Evolutionary conservation across 2,329 filamentous ascomycete species (phyloP), one percentile per base, ranked within the genome.

Genomic region (Aspergillus sp.): DNA sequence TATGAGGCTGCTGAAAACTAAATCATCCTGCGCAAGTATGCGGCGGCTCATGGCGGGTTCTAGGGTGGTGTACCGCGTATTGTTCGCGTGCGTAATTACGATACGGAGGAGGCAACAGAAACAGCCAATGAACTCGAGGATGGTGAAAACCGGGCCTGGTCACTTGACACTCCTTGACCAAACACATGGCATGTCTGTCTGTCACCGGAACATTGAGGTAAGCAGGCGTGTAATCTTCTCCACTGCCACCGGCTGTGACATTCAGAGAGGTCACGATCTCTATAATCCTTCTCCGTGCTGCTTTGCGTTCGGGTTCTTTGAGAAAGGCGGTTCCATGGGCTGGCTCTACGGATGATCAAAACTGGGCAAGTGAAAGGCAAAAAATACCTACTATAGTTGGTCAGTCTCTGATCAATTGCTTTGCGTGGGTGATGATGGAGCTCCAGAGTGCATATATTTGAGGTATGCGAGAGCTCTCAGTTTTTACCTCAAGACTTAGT

Each of bases 61-160:
- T 37, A 6, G 43, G 46, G 43, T 53, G 47, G 12, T 37, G 35
- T 48, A 35, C 43, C 41, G 19, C 48, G 48, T 52, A 59, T 48
- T 52, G 49, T 55, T 51, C 41, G 41, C 55, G 40, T 23, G 43
- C 44, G 57, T 60, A 58, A 59, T 60, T 62, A 58, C 40, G 39
- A 49, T 60, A 64, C 58, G 15, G 52, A 51, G 48, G 40, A 54
- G 51, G 58, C 52, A 57, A 49, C 46, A 41, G 21, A 27, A 41
- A 9, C 24, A 56, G 49, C 69, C 68, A 73, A 73, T 72, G n/a
- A 66, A 12, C 46, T 24, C 15, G 47, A 56, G 65, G 66, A 65
- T 61, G 64, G 69, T 61, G 67, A 70, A 75, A 75, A 73, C 68
- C 65, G 67, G 66, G 61, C 67, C 62, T 70, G 73, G 73, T 75